Percentiles rank a stretch among this genome's conserved stretches.
phyloP scores from a whole-genome alignment of 139 green algal species.

The Chlamydomonas schloesseri region DNA sequence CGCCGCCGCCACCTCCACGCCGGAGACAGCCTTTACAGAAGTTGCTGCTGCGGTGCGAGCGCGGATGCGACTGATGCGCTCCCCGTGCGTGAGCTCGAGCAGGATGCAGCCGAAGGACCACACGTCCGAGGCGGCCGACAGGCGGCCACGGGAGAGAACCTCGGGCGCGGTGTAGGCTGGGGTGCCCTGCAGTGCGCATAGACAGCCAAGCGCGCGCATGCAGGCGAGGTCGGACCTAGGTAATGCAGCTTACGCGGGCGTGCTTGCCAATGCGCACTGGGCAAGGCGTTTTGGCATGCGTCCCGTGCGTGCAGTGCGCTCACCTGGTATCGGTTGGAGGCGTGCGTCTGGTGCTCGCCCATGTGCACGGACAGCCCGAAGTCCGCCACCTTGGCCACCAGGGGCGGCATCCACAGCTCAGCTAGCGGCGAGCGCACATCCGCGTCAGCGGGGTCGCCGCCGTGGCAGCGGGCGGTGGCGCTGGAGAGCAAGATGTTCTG shows the following conservation, averaged over 20 bases:
- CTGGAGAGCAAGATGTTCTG: not conserved
- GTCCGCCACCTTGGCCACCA: not conserved
- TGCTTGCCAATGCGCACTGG: too few relatives aligned
- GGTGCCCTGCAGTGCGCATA: too few relatives aligned
- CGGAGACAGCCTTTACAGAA: not conserved
- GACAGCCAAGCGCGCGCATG: too few relatives aligned
- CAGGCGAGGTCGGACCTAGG: too few relatives aligned
- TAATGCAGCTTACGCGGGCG: too few relatives aligned
- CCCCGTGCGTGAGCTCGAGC: not conserved
- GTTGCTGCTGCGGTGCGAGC: not conserved
- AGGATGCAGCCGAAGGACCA: conserved; percentile 41
- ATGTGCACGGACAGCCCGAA: conserved; percentile 28
- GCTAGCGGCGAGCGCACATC: not conserved
- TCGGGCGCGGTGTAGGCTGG: conserved; percentile 58
- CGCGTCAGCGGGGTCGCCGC: not conserved
- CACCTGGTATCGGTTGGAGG: conserved; percentile 40
- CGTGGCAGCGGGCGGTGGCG: not conserved
- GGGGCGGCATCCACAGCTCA: not conserved
- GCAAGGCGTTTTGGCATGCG: too few relatives aligned
- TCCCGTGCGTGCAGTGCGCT: not conserved
- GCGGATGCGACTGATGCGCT: not conserved
- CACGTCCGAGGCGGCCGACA: conserved; percentile 21
- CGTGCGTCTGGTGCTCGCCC: conserved; percentile 37
- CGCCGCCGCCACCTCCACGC: not conserved
- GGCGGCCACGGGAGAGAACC: not conserved